These are phyloP conservation scores for Logfia minima DNA, from an alignment of 129 eudicot species.

Conservation along the genomic window DNA sequence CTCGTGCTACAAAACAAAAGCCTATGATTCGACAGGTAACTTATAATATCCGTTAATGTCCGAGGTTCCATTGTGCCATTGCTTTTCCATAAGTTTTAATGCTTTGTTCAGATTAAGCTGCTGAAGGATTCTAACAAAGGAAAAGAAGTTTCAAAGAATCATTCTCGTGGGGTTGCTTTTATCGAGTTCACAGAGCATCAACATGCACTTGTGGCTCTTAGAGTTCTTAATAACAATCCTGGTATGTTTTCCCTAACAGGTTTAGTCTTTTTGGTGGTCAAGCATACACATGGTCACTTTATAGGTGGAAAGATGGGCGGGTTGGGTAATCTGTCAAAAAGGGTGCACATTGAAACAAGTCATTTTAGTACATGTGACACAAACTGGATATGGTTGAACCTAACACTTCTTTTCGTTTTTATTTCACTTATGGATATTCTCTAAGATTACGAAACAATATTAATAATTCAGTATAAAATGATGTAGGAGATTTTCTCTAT, in stretches of 20 bases:
- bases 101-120: conserved; percentile 63
- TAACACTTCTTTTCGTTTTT: background rate
- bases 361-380: background rate
- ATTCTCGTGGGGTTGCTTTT: conserved; percentile 95
- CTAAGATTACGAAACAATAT: too few species aligned
- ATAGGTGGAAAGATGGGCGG: conserved; percentile 14
- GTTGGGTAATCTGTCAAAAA: too few species aligned
- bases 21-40: conserved; percentile 79
- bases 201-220: conserved; percentile 92
- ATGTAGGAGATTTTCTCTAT: too few species aligned
- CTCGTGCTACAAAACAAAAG: conserved; percentile 91
- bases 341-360: background rate
- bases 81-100: conserved; percentile 3
- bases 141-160: conserved; percentile 54
- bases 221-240: conserved; percentile 96
- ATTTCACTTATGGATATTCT: too few species aligned
- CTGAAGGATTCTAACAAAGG: conserved; percentile 67
- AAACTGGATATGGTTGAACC: background rate
- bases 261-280: background rate
- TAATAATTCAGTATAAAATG: too few species aligned
- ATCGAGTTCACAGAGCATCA: conserved; percentile 88
- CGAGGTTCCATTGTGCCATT: background rate
- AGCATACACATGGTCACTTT: background rate
- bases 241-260: conserved; percentile 39
- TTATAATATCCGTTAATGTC: background rate